These are phyloP conservation scores for bread wheat (Triticum aestivum) DNA, from an alignment of 176 grass and related monocot genomes.

Conservation along the genomic window IWGSC_CS_RefSeq_v2.1 NC_057800.1:500749809-500750308, in stretches of 20 bases:
- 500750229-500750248: neutral
- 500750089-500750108: neutral
- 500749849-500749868: neutral
- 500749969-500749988: neutral
- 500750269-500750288: neutral
- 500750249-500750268: neutral
- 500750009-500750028: conserved; percentile 22
- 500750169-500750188: neutral
- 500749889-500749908: neutral
- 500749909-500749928: neutral
- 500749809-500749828: neutral
- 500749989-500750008: conserved; percentile 20
- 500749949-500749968: conserved; percentile 13
- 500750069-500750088: neutral
- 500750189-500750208: neutral
- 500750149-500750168: neutral
- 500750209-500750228: neutral
- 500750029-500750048: conserved; percentile 17
- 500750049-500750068: conserved; percentile 13
- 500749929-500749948: neutral
- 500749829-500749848: neutral
- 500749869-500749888: conserved; percentile 24
- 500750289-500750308: neutral
- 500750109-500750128: neutral
- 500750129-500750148: neutral